Conservation (phyloP, 306 rosid genomes). For the Cucumis sativus region DNA sequence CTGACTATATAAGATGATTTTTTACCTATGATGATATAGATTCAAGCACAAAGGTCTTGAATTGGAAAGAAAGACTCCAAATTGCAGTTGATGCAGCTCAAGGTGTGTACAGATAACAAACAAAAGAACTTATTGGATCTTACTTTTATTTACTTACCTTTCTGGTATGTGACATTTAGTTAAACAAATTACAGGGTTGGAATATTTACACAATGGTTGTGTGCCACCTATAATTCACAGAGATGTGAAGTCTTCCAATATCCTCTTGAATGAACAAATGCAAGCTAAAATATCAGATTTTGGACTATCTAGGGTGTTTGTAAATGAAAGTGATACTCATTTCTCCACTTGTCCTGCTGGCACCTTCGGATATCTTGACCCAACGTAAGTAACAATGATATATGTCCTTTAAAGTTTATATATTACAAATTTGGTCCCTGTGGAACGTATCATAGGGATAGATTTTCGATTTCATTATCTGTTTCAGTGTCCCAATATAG, state of each 20-base stretch:
- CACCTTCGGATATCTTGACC: conserved; percentile 21
- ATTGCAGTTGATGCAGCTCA: conserved; percentile 17
- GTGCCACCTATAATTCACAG: conserved; percentile 16
- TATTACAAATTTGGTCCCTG: no score
- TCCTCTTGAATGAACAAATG: conserved; percentile 16
- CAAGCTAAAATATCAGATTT: conserved; percentile 24
- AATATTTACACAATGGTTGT: conserved; percentile 18
- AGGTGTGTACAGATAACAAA: neutral
- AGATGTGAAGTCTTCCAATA: conserved; percentile 17
- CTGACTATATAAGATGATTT: neutral
- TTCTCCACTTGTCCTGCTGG: conserved; percentile 12
- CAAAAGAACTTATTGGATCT: no score
- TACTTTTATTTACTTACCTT: neutral
- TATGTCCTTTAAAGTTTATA: no score
- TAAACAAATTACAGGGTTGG: conserved; percentile 11
- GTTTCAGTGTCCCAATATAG: no score
- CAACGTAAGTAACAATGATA: conserved; percentile 15
- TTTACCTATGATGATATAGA: neutral
- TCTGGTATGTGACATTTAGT: neutral
- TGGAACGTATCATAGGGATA: no score
- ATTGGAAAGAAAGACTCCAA: conserved; percentile 16
- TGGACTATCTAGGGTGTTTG: conserved; percentile 14
- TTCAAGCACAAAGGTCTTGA: neutral
- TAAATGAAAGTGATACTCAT: conserved; percentile 13
- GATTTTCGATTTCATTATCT: no score